Percentiles rank a stretch among this genome's conserved stretches.
These are phyloP conservation scores for Dipodascus albidus DNA, from an alignment of 805 yeast species.

Conservation along the genomic window DNA sequence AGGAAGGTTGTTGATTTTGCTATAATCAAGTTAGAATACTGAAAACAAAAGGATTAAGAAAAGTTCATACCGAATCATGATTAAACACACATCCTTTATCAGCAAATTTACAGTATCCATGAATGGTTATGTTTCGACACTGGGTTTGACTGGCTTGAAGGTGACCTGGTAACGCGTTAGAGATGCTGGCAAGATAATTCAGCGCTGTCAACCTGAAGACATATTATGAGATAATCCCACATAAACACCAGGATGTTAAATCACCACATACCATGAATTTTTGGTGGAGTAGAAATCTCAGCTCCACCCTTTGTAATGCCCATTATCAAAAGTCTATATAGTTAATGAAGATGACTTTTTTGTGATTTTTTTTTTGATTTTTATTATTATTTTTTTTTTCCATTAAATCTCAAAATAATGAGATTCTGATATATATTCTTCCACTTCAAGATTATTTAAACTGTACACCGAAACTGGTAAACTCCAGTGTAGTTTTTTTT, in stretches of 20 bases:
- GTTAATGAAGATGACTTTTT: no score
- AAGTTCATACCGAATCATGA: conserved; percentile 37
- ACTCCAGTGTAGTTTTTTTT: no score
- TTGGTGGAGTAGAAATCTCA: background rate
- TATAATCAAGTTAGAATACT: background rate
- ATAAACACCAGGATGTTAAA: no score
- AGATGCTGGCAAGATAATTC: background rate
- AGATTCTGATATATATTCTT: no score
- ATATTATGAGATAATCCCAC: no score
- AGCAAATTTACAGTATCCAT: conserved; percentile 81
- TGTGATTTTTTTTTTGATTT: no score
- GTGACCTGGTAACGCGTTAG: background rate
- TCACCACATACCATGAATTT: background rate
- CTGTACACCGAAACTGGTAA: no score
- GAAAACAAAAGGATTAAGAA: background rate
- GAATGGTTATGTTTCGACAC: conserved; percentile 73
- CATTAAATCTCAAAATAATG: no score
- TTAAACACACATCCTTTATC: conserved; percentile 79
- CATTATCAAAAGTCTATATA: no score
- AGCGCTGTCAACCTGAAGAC: no score
- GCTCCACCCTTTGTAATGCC: background rate
- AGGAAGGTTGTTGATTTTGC: background rate
- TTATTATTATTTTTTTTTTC: no score
- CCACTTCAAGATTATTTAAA: no score
- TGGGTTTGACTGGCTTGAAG: conserved; percentile 32